phyloP scores from a whole-genome alignment of 2,329 filamentous ascomycete species.

The Emmonsia crescens region DNA sequence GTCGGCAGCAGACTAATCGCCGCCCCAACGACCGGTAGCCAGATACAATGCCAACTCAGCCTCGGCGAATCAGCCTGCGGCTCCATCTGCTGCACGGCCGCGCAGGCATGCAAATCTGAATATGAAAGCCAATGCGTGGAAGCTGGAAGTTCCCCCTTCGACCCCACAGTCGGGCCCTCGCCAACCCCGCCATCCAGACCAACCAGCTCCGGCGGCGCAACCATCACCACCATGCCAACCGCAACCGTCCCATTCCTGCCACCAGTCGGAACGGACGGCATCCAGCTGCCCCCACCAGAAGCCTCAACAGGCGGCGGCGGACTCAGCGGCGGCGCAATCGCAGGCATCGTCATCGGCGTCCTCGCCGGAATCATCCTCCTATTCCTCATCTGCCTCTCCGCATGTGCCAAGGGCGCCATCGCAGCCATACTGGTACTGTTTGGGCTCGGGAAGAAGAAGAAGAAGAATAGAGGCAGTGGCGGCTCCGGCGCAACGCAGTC shows the following conservation, averaged over 20 bases:
- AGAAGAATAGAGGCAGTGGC: constrained; percentile 22
- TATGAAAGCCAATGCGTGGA: constrained; percentile 28
- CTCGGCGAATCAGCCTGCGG: constrained; percentile 36
- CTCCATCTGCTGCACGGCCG: constrained; percentile 34
- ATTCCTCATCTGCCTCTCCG: constrained; percentile 34
- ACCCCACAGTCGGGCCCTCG: constrained; percentile 24
- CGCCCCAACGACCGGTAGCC: constrained; percentile 16
- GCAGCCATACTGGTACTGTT: constrained; percentile 33
- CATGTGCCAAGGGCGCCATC: constrained; percentile 33
- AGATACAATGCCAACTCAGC: constrained; percentile 37
- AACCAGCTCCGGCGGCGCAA: constrained; percentile 33
- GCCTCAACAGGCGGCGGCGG: constrained; percentile 25
- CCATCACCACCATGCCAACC: constrained; percentile 34
- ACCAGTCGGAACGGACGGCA: constrained; percentile 34
- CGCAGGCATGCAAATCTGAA: constrained; percentile 32
- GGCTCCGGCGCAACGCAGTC: constrained; percentile 18
- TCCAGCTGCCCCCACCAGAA: constrained; percentile 25
- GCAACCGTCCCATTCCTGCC: constrained; percentile 37
- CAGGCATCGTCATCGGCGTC: constrained; percentile 41
- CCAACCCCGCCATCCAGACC: constrained; percentile 33
- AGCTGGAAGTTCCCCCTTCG: constrained; percentile 30
- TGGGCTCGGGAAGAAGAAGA: constrained; percentile 28
- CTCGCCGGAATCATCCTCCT: constrained; percentile 36
- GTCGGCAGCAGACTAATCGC: constrained; percentile 39
- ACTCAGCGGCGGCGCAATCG: constrained; percentile 40